Conservation (phyloP, 768 basidiomycete species). For the Mrakia frigida region DNA sequence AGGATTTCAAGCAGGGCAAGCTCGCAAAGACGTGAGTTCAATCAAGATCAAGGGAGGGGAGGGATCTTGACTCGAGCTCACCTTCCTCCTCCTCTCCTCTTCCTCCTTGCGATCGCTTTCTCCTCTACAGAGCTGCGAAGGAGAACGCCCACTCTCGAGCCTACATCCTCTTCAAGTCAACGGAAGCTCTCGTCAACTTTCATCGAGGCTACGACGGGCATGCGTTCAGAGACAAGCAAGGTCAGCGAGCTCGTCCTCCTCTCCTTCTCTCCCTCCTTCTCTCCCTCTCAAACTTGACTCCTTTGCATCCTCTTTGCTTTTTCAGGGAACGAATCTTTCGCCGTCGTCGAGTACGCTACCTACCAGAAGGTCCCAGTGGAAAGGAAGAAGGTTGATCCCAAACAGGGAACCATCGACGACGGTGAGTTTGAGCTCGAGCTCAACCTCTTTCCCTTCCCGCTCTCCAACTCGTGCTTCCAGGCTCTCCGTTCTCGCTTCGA, state of each 20-base stretch:
- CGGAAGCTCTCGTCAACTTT: slow-evolving; percentile 66
- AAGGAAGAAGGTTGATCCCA: slow-evolving; percentile 71
- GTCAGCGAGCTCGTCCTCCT: slow-evolving; percentile 52
- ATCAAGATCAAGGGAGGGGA: neutral
- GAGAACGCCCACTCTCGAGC: slow-evolving; percentile 82
- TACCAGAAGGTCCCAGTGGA: slow-evolving; percentile 74
- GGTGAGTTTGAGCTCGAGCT: slow-evolving; percentile 50
- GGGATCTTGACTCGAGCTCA: neutral
- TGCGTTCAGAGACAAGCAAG: slow-evolving; percentile 82
- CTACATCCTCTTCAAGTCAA: slow-evolving; percentile 80
- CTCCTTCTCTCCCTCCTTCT: neutral
- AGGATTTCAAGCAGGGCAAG: slow-evolving; percentile 33
- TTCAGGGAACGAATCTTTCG: slow-evolving; percentile 79
- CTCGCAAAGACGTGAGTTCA: slow-evolving; percentile 31
- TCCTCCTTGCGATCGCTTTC: no score
- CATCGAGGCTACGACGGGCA: slow-evolving; percentile 86
- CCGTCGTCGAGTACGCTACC: slow-evolving; percentile 89
- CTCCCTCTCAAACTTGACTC: neutral
- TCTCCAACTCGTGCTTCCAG: neutral
- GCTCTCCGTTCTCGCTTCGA: neutral
- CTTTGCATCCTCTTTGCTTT: neutral
- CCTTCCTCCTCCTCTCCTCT: neutral
- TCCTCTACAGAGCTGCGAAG: slow-evolving; percentile 62
- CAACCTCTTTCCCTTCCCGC: neutral
- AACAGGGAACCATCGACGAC: slow-evolving; percentile 83